These are phyloP conservation scores for Prunella vulgaris DNA, from an alignment of 257 asterid genomes.

Conservation along the genomic window DNA sequence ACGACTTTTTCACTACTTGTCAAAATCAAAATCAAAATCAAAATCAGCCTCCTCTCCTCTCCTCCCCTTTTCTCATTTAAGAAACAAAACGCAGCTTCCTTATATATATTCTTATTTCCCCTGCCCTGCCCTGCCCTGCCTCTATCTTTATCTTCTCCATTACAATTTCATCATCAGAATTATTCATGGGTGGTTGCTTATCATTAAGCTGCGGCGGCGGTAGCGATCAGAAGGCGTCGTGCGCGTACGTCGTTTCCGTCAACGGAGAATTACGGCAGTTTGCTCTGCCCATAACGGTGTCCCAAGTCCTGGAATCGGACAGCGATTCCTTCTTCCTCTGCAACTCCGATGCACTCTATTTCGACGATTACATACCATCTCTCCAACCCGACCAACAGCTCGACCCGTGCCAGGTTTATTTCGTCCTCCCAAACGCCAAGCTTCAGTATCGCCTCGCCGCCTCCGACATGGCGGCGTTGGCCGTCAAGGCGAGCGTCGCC, in stretches of 20 bases:
- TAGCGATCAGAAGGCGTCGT: constrained; percentile 13
- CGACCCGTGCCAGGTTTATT: constrained; percentile 54
- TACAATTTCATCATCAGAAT: too few relatives aligned
- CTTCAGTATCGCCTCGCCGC: constrained; percentile 50
- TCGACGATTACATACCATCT: constrained; percentile 53
- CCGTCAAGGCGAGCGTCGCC: constrained; percentile 70
- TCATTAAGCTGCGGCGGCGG: constrained; percentile 17
- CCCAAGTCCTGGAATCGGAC: constrained; percentile 38
- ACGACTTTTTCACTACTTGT: too few relatives aligned
- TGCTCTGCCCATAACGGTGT: constrained; percentile 36
- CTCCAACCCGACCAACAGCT: constrained; percentile 33
- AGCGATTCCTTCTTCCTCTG: constrained; percentile 43
- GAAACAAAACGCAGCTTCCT: too few relatives aligned
- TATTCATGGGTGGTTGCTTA: constrained; percentile 44
- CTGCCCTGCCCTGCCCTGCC: too few relatives aligned
- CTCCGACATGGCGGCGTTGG: constrained; percentile 75
- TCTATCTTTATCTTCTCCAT: too few relatives aligned
- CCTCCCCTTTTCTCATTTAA: too few relatives aligned
- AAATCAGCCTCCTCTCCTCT: too few relatives aligned
- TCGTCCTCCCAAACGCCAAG: constrained; percentile 42
- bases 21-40: too few relatives aligned
- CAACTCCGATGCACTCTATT: constrained; percentile 55
- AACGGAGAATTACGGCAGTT: constrained; percentile 47
- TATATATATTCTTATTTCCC: too few relatives aligned
- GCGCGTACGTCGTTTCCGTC: constrained; percentile 39